These are phyloP conservation scores for Cytospora piceicola DNA, from an alignment of 2,329 filamentous ascomycete genomes.

Conservation along the genomic window DNA sequence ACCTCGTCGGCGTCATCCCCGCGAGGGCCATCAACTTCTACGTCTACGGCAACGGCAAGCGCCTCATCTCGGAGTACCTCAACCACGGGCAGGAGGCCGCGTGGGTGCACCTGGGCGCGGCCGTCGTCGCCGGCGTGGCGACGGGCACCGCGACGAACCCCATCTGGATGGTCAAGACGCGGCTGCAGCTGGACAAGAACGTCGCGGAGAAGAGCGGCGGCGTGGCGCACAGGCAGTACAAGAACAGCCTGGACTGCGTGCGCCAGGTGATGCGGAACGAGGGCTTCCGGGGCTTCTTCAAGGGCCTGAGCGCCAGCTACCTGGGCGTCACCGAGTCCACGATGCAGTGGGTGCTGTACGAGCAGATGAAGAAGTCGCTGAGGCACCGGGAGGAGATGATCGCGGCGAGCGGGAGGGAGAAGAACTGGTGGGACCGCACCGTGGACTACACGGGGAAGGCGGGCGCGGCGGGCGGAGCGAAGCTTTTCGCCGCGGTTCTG, in stretches of 20 bases:
- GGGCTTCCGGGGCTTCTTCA: conserved; percentile 81
- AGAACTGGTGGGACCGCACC: conserved; percentile 72
- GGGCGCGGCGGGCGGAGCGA: conserved; percentile 79
- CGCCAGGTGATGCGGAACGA: conserved; percentile 80
- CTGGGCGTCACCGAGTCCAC: conserved; percentile 89
- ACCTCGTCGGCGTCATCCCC: conserved; percentile 86
- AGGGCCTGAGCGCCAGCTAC: conserved; percentile 89
- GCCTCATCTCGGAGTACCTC: conserved; percentile 74
- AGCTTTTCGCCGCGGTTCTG: conserved; percentile 79
- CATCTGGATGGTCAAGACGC: conserved; percentile 95
- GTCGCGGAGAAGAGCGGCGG: conserved; percentile 64
- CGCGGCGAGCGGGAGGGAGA: conserved; percentile 61
- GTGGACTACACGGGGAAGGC: conserved; percentile 80
- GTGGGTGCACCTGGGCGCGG: conserved; percentile 78
- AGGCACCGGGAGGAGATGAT: conserved; percentile 64
- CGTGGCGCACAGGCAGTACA: conserved; percentile 68
- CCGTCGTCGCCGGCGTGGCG: conserved; percentile 76
- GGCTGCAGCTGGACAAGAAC: conserved; percentile 89
- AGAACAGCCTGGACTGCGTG: conserved; percentile 86
- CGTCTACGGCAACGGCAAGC: conserved; percentile 90
- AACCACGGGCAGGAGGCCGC: conserved; percentile 71
- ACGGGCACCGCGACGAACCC: conserved; percentile 93
- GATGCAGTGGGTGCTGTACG: conserved; percentile 91
- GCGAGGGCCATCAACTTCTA: conserved; percentile 93
- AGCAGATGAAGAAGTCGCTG: conserved; percentile 83